phyloP scores from a whole-genome alignment of 176 grass and related monocot species.

The Aegilops longissima region DNA sequence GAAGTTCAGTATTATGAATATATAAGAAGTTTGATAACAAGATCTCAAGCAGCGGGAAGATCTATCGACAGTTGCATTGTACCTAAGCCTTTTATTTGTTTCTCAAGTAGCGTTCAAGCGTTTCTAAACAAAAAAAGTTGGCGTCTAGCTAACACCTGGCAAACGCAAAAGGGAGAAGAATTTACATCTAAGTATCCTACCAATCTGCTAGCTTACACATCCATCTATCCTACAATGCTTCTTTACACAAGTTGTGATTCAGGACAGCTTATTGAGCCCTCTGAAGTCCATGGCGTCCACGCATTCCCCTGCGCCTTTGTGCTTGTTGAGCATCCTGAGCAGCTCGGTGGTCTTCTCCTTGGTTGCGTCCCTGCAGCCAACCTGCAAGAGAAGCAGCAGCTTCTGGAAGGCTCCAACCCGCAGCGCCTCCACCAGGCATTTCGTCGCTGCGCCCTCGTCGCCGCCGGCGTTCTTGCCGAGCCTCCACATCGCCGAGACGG shows the following conservation, averaged over 20 bases:
- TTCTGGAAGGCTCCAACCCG: conserved; percentile 84
- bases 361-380: conserved; percentile 56
- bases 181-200: conserved; percentile 17
- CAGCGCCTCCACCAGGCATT: conserved; percentile 51
- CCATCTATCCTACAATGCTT: conserved; percentile 19
- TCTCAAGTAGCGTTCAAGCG: background rate
- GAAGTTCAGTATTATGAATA: too few species aligned
- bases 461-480: conserved; percentile 35
- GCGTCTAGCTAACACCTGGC: background rate
- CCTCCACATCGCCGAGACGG: conserved; percentile 67
- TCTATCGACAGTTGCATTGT: background rate
- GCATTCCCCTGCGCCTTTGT: conserved; percentile 52
- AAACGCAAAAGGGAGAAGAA: background rate
- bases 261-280: conserved; percentile 65
- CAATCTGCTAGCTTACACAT: background rate
- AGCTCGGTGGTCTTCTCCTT: conserved; percentile 78
- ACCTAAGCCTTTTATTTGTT: background rate
- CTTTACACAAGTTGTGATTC: conserved; percentile 17
- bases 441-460: conserved; percentile 15
- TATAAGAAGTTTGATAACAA: too few species aligned
- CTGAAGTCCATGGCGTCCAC: conserved; percentile 61
- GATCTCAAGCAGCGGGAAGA: too few species aligned
- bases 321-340: conserved; percentile 76
- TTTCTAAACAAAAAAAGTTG: background rate
- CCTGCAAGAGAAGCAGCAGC: conserved; percentile 73